Base-by-base conservation (phyloP, 345 rosid genomes). In the Turnera subulata region DNA sequence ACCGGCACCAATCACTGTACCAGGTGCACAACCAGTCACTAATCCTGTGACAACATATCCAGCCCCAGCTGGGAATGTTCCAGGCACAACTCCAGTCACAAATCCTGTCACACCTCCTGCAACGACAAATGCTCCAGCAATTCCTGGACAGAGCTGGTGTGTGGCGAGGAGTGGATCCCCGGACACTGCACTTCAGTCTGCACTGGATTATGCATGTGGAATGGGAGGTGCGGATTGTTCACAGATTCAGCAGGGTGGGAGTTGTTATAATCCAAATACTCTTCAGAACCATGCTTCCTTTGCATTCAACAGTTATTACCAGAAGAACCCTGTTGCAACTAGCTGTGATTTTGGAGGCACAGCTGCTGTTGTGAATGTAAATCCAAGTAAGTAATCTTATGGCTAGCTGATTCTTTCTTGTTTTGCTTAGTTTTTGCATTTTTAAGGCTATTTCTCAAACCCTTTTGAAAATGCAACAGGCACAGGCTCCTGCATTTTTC, bases 281-380 rank as follows among this genome's bases (percentile, higher is more conserved):
- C 71, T 90, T 47, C 95, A 84, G 65, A 84, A 64, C 69, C 99
- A 90, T 65, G 99, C 97, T 6, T 94, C 99, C 0, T 82, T 39
- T 69, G 99, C 97, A 14, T 90, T 94, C 78, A 94, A 94, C 59
- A 88, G 86, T 77, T 94, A 94, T 70, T 94, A 89, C 51, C 96
- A 87, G 72, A 88, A 79, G 76, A 88, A 82, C 62, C 95, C 95
- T 25, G 68, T 46, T 48, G 78, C 96, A 5, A 68, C 88, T 35
- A 88, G 99, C 72, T 90, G 99, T 40, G 89, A 94, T 52, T 94
- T 94, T 46, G 92, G 97, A 32, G 97, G 97, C 37, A 55, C 80
- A 2, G 99, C 96, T 0, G 33, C 62, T 25, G 21, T 81, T 20
- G 88, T 84, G 21, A 76, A 40, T 76, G 47, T 60, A 18, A 88